A percentile compares a stretch with the other conserved stretches of the same genome.
Conservation (phyloP, 352 stramenopile genomes). For the Pilasporangium apinafurcum region DNA sequence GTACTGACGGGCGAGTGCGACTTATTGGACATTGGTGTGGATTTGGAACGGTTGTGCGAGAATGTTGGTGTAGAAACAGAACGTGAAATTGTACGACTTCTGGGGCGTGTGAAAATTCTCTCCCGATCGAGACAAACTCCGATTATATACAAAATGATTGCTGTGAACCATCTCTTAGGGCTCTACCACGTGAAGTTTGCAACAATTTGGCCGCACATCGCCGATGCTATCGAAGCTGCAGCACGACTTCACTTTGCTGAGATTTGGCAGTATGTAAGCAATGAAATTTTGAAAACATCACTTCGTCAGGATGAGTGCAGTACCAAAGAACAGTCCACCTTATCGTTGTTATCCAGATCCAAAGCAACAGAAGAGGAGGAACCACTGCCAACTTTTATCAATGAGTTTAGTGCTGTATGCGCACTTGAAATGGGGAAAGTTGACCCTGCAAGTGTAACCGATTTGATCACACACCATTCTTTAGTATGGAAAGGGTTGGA, state of each 20-base stretch:
- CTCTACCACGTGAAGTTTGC: conserved; percentile 88
- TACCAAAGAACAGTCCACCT: not conserved
- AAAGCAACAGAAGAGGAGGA: not conserved
- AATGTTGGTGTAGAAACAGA: conserved; percentile 69
- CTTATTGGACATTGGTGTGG: conserved; percentile 53
- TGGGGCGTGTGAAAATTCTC: conserved; percentile 77
- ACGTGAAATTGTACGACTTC: conserved; percentile 72
- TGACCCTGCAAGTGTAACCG: conserved; percentile 39
- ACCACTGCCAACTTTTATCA: not conserved
- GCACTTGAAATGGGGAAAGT: conserved; percentile 46
- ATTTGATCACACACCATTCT: conserved; percentile 63
- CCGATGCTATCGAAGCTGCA: conserved; percentile 58
- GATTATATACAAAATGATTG: conserved; percentile 70
- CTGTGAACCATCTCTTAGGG: conserved; percentile 69
- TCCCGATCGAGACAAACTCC: conserved; percentile 65
- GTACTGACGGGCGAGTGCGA: conserved; percentile 57
- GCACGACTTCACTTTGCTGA: conserved; percentile 47
- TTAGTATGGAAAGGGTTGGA: conserved; percentile 78
- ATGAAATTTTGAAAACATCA: conserved; percentile 43
- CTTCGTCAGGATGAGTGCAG: conserved; percentile 27
- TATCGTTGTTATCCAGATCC: not conserved
- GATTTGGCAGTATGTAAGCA: conserved; percentile 51
- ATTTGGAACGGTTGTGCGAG: conserved; percentile 51
- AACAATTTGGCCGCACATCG: conserved; percentile 78
- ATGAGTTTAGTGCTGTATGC: conserved; percentile 48